These are phyloP conservation scores for Tephrocybe sp. DNA, from an alignment of 768 basidiomycete species.

Conservation along the genomic window DNA sequence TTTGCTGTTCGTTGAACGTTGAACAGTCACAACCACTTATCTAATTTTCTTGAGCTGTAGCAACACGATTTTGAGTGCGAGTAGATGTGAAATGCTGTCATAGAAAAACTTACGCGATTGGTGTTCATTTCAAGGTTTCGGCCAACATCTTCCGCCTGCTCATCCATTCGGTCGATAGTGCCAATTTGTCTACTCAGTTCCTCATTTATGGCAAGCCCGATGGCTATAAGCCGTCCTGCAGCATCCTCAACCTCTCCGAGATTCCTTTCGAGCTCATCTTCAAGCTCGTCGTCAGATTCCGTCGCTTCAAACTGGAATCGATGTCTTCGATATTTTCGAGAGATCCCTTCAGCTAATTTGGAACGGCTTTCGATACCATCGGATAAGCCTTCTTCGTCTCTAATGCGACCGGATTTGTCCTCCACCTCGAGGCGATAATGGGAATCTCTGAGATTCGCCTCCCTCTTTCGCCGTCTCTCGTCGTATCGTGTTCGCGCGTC, in stretches of 20 bases:
- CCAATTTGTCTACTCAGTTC: constrained; percentile 87
- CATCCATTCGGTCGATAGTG: constrained; percentile 72
- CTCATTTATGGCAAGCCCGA: constrained; percentile 83
- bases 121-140: constrained; percentile 79
- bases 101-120: constrained; percentile 53
- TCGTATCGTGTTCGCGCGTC: constrained; percentile 85
- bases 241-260: constrained; percentile 81
- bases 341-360: constrained; percentile 48
- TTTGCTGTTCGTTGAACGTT: no score
- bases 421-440: constrained; percentile 84
- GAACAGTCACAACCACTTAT: no score
- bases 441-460: constrained; percentile 84
- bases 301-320: constrained; percentile 91
- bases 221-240: constrained; percentile 73
- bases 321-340: constrained; percentile 68
- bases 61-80: constrained; percentile 7
- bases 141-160: constrained; percentile 78
- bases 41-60: constrained; percentile 59
- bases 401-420: constrained; percentile 56
- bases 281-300: constrained; percentile 89
- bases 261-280: constrained; percentile 93
- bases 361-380: constrained; percentile 38
- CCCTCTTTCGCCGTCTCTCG: constrained; percentile 80
- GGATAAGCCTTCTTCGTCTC: no score
- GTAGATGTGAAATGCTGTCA: background rate